phyloP scores from a whole-genome alignment of 2,329 filamentous ascomycete genomes.

The Stachybotrys chartarum region DNA sequence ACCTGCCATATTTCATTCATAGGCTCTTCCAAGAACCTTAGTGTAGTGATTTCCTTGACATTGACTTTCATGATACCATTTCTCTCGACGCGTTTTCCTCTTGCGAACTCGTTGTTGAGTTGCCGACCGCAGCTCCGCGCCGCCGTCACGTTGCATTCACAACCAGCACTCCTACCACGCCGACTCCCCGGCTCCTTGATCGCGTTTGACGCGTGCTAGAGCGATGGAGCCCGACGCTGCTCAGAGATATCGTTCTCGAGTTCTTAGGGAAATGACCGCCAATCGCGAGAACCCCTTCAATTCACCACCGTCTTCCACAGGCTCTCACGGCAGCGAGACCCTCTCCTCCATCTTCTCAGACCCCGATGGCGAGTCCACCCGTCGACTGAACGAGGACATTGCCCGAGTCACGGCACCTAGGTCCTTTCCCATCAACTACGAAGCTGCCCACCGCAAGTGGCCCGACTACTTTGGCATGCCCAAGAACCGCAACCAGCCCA shows the following conservation, averaged over 20 bases:
- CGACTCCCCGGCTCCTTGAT: conserved; percentile 11
- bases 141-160: background rate
- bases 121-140: background rate
- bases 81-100: background rate
- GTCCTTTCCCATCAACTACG: conserved; percentile 35
- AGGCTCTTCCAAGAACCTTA: background rate
- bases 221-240: conserved; percentile 34
- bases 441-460: conserved; percentile 42
- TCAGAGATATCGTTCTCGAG: conserved; percentile 38
- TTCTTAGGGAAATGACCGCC: conserved; percentile 44
- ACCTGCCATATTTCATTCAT: conserved; percentile 8
- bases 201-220: conserved; percentile 15
- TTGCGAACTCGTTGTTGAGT: background rate
- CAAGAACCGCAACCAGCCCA: conserved; percentile 19
- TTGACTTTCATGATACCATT: background rate
- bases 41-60: background rate
- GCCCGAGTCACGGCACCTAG: conserved; percentile 32
- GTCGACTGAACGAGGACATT: conserved; percentile 41
- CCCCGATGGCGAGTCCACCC: conserved; percentile 47
- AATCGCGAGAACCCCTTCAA: conserved; percentile 50
- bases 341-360: conserved; percentile 45
- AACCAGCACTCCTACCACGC: background rate
- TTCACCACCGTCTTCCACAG: conserved; percentile 51
- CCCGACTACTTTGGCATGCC: conserved; percentile 42
- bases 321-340: conserved; percentile 49